These are phyloP conservation scores for Arthrobotrys sinensis DNA, from an alignment of 2,329 filamentous ascomycete genomes.

Conservation along the genomic window DNA sequence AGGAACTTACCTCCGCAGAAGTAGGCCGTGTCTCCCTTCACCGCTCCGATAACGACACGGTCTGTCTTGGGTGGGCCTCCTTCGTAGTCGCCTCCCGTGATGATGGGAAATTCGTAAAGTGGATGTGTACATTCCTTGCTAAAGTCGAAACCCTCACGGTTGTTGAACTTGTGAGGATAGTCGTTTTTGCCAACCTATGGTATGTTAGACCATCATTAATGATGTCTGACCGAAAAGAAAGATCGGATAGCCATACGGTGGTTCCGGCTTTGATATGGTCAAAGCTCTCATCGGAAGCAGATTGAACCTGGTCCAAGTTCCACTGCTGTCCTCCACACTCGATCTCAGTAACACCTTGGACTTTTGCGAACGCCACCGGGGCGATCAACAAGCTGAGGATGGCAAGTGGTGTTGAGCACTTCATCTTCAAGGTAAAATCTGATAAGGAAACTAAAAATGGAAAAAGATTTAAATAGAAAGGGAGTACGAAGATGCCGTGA, in stretches of 20 bases:
- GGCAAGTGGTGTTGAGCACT: slow-evolving; percentile 30
- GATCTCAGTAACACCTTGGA: slow-evolving; percentile 58
- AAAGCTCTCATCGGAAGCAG: slow-evolving; percentile 61
- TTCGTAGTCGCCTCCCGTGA: slow-evolving; percentile 67
- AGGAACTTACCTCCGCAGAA: slow-evolving; percentile 62
- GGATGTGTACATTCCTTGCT: slow-evolving; percentile 66
- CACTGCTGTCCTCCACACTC: slow-evolving; percentile 53
- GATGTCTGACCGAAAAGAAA: too few relatives aligned
- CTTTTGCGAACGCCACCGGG: slow-evolving; percentile 38
- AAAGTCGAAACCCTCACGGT: slow-evolving; percentile 69
- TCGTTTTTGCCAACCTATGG: slow-evolving; percentile 64
- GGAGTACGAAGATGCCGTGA: background rate
- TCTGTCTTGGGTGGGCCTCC: slow-evolving; percentile 64
- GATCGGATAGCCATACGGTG: slow-evolving; percentile 25
- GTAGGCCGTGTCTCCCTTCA: slow-evolving; percentile 53
- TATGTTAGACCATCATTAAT: slow-evolving; percentile 13
- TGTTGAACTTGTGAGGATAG: slow-evolving; percentile 70
- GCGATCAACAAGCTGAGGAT: slow-evolving; percentile 36
- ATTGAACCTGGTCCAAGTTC: slow-evolving; percentile 54
- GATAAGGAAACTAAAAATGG: background rate
- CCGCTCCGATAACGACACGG: slow-evolving; percentile 61
- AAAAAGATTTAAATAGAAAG: background rate
- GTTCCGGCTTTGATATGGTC: slow-evolving; percentile 61
- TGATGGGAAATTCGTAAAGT: slow-evolving; percentile 70
- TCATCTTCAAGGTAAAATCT: slow-evolving; percentile 15